Evolutionary conservation across 2,329 filamentous ascomycete species (phyloP).

Genomic region (Cryphonectria parasitica): DNA sequence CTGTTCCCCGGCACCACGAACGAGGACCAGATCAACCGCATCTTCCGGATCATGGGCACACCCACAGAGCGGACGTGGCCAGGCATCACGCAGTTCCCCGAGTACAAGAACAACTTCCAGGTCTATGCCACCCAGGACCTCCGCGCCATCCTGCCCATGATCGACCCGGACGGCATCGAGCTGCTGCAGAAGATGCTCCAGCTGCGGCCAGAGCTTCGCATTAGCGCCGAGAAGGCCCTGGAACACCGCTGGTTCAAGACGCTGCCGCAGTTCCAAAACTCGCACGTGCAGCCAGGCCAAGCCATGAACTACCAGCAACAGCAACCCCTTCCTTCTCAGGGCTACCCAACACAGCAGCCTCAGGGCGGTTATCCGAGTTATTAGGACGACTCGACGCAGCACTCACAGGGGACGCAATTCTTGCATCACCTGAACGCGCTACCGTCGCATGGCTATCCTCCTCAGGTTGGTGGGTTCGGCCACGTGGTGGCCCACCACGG

Average conservation of each 20-base stretch:
- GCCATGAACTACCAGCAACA: conserved; percentile 45
- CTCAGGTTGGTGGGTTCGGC: background rate
- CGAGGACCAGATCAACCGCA: conserved; percentile 94
- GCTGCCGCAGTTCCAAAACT: conserved; percentile 56
- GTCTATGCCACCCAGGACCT: conserved; percentile 94
- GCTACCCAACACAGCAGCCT: conserved; percentile 33
- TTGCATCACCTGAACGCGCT: background rate
- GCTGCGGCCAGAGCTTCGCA: conserved; percentile 85
- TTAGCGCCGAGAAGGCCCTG: conserved; percentile 84
- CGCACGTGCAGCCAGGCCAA: conserved; percentile 43
- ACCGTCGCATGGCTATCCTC: background rate
- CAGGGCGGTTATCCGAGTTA: conserved; percentile 10
- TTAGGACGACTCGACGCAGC: conserved; percentile 12
- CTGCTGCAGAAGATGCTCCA: conserved; percentile 90
- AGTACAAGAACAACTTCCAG: conserved; percentile 95
- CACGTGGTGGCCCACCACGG: background rate
- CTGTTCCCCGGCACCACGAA: conserved; percentile 98
- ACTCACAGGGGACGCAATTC: background rate
- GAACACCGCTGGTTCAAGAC: conserved; percentile 90
- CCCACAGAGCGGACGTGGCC: conserved; percentile 96
- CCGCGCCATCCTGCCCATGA: conserved; percentile 82
- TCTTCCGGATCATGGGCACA: conserved; percentile 98
- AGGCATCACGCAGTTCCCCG: conserved; percentile 91
- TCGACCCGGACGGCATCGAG: conserved; percentile 86
- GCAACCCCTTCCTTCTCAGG: conserved; percentile 42